Conservation (phyloP, 306 rosid species). For the Malus sieversii region DNA sequence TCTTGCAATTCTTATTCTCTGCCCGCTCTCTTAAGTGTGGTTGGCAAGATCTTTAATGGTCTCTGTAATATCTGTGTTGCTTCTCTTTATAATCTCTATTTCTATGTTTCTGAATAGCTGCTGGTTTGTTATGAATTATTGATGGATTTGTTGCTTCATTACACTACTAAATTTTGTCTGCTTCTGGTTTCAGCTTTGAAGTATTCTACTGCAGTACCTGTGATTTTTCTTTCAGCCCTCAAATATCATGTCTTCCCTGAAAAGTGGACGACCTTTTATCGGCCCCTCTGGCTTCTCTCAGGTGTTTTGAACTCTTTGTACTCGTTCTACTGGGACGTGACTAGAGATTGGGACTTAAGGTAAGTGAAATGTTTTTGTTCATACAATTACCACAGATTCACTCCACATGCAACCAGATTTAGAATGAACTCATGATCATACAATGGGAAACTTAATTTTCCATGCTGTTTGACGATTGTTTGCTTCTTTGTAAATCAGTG, state of each 20-base stretch:
- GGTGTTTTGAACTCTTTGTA: constrained; percentile 79
- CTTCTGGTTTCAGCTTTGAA: constrained; percentile 77
- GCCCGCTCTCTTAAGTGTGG: neutral
- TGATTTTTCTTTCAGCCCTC: constrained; percentile 88
- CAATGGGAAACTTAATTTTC: neutral
- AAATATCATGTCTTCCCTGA: constrained; percentile 85
- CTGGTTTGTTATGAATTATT: neutral
- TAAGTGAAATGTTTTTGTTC: constrained; percentile 28
- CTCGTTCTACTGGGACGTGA: constrained; percentile 99
- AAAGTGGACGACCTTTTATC: constrained; percentile 76
- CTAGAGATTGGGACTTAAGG: constrained; percentile 98
- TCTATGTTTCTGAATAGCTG: neutral
- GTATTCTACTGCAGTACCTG: constrained; percentile 93
- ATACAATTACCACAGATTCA: neutral
- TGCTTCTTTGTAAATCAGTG: neutral
- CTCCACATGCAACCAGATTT: neutral
- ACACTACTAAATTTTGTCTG: constrained; percentile 25
- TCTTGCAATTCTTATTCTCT: neutral
- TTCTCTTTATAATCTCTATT: neutral
- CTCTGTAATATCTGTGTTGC: neutral
- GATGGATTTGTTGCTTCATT: constrained; percentile 2
- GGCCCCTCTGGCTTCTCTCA: constrained; percentile 96
- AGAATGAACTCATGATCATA: neutral
- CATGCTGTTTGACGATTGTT: neutral
- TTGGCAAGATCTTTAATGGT: neutral